A percentile compares a stretch with the other conserved stretches of the same genome.
phyloP scores from a whole-genome alignment of 2,329 filamentous ascomycete genomes.

The Ophiostoma quercus region DNA sequence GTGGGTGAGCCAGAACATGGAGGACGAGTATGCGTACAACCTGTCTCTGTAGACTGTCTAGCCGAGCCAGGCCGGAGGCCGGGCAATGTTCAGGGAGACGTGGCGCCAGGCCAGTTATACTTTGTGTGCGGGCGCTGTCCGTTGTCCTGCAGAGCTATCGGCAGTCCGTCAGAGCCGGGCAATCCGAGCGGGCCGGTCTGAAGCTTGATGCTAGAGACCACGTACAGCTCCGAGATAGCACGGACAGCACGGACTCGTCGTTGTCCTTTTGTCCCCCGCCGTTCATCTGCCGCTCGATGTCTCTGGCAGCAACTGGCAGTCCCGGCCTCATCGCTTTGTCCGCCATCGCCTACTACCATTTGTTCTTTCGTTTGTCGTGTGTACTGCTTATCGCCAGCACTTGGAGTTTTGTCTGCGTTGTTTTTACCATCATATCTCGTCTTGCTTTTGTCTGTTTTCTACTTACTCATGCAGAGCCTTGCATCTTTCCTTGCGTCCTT shows the following conservation, averaged over 20 bases:
- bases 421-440: not conserved
- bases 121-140: too few relatives aligned
- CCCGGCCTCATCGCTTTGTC: too few relatives aligned
- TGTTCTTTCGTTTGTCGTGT: not conserved
- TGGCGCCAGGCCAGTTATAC: too few relatives aligned
- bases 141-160: too few relatives aligned
- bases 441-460: not conserved
- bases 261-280: not conserved
- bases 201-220: too few relatives aligned
- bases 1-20: conserved; percentile 67
- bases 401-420: conserved; percentile 2
- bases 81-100: too few relatives aligned
- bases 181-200: too few relatives aligned
- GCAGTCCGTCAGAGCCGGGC: too few relatives aligned
- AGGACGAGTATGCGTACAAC: conserved; percentile 67
- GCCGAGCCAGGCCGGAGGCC: not conserved
- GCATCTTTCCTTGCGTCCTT: conserved; percentile 4
- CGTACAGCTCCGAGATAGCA: too few relatives aligned
- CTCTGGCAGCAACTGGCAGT: not conserved
- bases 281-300: not conserved
- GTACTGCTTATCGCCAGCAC: not conserved
- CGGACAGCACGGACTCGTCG: not conserved
- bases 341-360: not conserved
- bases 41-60: conserved; percentile 45
- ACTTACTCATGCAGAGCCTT: not conserved